These are phyloP conservation scores for Xylaria sp. DNA, from an alignment of 2,329 filamentous ascomycete genomes.

Conservation along the genomic window DNA sequence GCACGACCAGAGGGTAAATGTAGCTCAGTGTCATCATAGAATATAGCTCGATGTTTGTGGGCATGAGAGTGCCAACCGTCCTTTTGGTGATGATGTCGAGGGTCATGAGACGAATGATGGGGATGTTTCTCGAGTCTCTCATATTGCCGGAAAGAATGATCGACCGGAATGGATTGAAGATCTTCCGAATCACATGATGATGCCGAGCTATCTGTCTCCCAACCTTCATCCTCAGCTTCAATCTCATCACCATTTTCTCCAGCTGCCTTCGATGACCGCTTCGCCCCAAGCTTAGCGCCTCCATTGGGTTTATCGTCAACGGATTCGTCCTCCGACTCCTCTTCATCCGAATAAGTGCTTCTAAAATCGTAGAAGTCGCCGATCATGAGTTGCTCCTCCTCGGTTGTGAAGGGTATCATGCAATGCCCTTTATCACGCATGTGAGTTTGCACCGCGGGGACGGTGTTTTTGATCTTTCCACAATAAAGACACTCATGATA, in stretches of 20 bases:
- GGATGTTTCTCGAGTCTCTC: constrained; percentile 77
- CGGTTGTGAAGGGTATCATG: constrained; percentile 91
- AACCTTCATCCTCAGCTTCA: constrained; percentile 76
- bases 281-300: constrained; percentile 77
- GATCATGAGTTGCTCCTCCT: constrained; percentile 91
- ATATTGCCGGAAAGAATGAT: constrained; percentile 76
- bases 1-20: constrained; percentile 90
- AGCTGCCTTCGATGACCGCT: constrained; percentile 64
- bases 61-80: constrained; percentile 87
- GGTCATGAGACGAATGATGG: constrained; percentile 79
- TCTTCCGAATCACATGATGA: constrained; percentile 90
- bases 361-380: constrained; percentile 98
- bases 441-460: constrained; percentile 88
- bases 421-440: constrained; percentile 98
- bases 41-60: constrained; percentile 81
- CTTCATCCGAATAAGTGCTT: constrained; percentile 90
- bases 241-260: constrained; percentile 66
- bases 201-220: constrained; percentile 94
- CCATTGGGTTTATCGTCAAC: constrained; percentile 61
- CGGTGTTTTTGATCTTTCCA: constrained; percentile 81
- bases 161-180: constrained; percentile 80
- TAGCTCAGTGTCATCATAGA: constrained; percentile 92
- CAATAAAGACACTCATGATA: constrained; percentile 89
- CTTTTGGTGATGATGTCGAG: constrained; percentile 76
- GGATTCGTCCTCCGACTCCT: constrained; percentile 67